These are phyloP conservation scores for Platanthera guangdongensis DNA, from an alignment of 106 monocot species.

Conservation along the genomic window DNA sequence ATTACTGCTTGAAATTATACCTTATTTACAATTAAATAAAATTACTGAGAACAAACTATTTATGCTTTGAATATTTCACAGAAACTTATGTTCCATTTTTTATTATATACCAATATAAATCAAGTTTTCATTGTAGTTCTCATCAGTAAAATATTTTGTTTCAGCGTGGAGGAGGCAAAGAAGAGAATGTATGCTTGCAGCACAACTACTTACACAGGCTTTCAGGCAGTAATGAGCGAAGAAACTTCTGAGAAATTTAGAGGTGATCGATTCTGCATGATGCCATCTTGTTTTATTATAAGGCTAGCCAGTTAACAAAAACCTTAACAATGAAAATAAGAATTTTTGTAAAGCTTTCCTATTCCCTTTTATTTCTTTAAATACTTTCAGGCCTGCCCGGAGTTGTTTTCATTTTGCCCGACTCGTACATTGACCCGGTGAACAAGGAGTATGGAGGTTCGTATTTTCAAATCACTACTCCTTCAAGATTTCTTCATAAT, in stretches of 20 bases:
- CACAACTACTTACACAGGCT: constrained; percentile 86
- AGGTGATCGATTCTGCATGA: constrained; percentile 22
- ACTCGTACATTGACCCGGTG: constrained; percentile 93
- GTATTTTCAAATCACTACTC: constrained; percentile 2
- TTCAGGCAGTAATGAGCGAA: constrained; percentile 71
- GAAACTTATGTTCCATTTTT: not conserved
- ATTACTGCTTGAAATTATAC: too few species aligned
- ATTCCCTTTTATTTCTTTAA: not conserved
- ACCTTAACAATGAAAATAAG: too few species aligned
- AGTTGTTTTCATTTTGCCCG: constrained; percentile 91
- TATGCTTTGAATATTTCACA: not conserved
- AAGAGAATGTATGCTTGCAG: constrained; percentile 95
- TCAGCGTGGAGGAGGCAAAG: constrained; percentile 89
- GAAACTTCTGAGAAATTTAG: constrained; percentile 86
- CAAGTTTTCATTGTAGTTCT: not conserved
- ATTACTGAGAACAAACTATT: not conserved
- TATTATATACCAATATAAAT: not conserved
- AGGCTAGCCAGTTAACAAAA: too few species aligned
- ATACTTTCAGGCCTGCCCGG: constrained; percentile 69
- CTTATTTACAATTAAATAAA: too few species aligned
- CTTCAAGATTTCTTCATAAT: not conserved
- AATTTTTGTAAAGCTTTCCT: not conserved
- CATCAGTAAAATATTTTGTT: not conserved
- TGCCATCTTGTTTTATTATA: not conserved
- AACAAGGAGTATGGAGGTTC: constrained; percentile 97